Percentiles rank a stretch among this genome's conserved stretches.
Evolutionary conservation across 2,329 filamentous ascomycete genomes (phyloP).

Genomic region (Scedosporium minutisporum): DNA sequence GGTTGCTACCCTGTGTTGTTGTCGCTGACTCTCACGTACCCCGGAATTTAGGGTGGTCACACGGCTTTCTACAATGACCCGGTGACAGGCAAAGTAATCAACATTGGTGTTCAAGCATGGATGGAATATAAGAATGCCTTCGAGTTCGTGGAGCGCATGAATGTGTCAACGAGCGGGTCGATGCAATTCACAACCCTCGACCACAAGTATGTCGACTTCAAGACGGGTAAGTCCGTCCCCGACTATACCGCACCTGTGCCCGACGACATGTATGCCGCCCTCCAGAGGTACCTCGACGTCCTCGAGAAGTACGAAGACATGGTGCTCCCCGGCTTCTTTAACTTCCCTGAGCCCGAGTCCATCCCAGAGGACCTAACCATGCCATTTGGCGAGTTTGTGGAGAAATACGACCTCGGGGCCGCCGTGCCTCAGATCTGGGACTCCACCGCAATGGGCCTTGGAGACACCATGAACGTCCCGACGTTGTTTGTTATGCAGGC

Average conservation of each 20-base stretch:
- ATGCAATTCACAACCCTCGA: conserved; percentile 16
- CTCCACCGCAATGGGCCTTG: conserved; percentile 31
- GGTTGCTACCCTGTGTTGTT: not conserved
- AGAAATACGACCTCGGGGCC: conserved; percentile 33
- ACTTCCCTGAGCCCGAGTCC: conserved; percentile 29
- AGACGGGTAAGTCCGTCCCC: conserved; percentile 21
- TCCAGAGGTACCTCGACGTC: conserved; percentile 19
- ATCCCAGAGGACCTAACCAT: conserved; percentile 27
- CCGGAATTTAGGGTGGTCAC: conserved; percentile 34
- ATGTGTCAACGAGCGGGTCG: conserved; percentile 20
- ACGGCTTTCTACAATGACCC: conserved; percentile 35
- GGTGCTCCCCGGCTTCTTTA: conserved; percentile 23
- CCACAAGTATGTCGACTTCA: conserved; percentile 24
- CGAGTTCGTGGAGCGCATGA: conserved; percentile 34
- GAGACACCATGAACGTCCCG: conserved; percentile 29
- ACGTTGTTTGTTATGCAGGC: conserved; percentile 36
- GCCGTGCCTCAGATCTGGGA: conserved; percentile 28
- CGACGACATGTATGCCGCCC: conserved; percentile 7
- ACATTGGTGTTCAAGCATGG: conserved; percentile 28
- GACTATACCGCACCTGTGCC: conserved; percentile 15
- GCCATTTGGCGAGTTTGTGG: conserved; percentile 36
- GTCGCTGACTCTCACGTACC: not conserved
- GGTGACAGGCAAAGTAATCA: conserved; percentile 18
- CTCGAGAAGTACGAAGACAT: conserved; percentile 21
- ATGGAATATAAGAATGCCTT: conserved; percentile 10